Evolutionary conservation across 2,329 filamentous ascomycete species (phyloP).

Genomic region (Phaeosphaeriaceae sp.): DNA sequence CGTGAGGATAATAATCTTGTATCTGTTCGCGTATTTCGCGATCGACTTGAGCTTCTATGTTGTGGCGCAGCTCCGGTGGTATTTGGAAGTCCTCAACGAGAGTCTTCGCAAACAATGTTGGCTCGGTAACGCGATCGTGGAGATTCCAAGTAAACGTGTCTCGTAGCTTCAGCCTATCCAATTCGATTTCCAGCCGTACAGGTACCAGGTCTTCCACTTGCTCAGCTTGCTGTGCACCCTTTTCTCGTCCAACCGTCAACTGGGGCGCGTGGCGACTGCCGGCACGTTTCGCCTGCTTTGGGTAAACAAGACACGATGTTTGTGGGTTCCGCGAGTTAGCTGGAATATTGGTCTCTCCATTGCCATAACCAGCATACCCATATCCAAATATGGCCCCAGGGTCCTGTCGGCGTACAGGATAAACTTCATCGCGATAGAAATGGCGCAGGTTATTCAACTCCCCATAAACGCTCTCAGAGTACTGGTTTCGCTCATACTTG

Average conservation of each 20-base stretch:
- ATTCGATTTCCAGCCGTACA: conserved; percentile 88
- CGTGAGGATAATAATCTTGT: conserved; percentile 90
- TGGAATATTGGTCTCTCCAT: conserved; percentile 72
- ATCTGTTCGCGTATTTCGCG: conserved; percentile 86
- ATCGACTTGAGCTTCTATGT: conserved; percentile 69
- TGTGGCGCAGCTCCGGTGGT: conserved; percentile 67
- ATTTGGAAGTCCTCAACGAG: conserved; percentile 86
- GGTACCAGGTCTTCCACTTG: conserved; percentile 91
- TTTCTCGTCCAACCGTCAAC: conserved; percentile 79
- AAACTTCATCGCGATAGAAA: conserved; percentile 52
- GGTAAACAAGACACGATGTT: conserved; percentile 72
- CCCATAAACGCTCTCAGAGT: conserved; percentile 69
- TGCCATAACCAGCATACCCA: conserved; percentile 89
- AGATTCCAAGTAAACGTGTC: conserved; percentile 99
- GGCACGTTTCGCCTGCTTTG: conserved; percentile 74
- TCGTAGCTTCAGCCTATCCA: conserved; percentile 92
- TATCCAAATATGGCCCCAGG: conserved; percentile 67
- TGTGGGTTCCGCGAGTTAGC: conserved; percentile 59
- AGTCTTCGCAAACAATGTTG: conserved; percentile 84
- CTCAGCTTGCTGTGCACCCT: conserved; percentile 83
- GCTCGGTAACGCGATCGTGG: conserved; percentile 81
- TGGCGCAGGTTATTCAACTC: conserved; percentile 47
- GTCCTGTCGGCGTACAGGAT: conserved; percentile 64
- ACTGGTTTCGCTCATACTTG: conserved; percentile 55
- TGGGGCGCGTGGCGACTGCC: conserved; percentile 77